Conservation (phyloP, 2,329 filamentous ascomycete species). For the Pestalotiopsis sp. region DNA sequence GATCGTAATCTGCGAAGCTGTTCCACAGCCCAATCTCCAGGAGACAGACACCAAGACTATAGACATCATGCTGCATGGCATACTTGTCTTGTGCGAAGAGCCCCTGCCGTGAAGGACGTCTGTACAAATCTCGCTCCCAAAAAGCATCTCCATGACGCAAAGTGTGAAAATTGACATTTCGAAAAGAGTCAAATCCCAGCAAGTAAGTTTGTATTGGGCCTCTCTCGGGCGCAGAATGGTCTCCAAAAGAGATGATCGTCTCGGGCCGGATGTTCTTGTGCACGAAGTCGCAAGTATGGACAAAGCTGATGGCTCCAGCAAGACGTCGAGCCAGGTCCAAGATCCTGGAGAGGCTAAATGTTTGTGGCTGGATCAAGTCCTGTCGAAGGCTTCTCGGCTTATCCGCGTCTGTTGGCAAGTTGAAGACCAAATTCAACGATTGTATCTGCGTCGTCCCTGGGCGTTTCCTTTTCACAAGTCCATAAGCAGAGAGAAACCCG, state of each 20-base stretch:
- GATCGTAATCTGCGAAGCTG: constrained; percentile 28
- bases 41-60: constrained; percentile 55
- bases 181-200: constrained; percentile 46
- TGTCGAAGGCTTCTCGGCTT: background rate
- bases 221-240: background rate
- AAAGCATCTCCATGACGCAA: constrained; percentile 33
- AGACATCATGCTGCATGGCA: constrained; percentile 57
- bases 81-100: constrained; percentile 37
- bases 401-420: too few relatives aligned
- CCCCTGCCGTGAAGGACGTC: constrained; percentile 50
- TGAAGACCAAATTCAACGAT: too few relatives aligned
- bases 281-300: constrained; percentile 36
- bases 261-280: constrained; percentile 47
- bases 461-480: too few relatives aligned
- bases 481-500: too few relatives aligned
- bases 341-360: background rate
- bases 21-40: constrained; percentile 54
- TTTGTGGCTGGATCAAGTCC: background rate
- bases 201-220: constrained; percentile 33
- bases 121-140: constrained; percentile 50
- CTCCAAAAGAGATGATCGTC: constrained; percentile 26
- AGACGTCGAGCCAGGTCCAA: constrained; percentile 6
- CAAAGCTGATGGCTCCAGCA: background rate
- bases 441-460: too few relatives aligned
- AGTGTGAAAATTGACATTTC: constrained; percentile 33